Base-by-base conservation (phyloP, 768 basidiomycete species). In the Trametes cinnabarina region DNA sequence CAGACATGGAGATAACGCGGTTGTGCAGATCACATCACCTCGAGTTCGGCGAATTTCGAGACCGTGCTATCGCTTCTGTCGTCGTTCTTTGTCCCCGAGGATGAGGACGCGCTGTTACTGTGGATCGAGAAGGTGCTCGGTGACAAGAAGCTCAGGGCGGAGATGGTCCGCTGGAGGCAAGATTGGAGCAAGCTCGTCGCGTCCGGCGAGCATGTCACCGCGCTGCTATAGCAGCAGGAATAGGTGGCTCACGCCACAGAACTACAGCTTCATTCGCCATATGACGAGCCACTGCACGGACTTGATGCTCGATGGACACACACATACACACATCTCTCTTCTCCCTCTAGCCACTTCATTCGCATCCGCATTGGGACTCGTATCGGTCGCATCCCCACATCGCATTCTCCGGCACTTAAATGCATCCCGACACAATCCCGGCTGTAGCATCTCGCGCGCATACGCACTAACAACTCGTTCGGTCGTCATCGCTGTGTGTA, bases 31-130 rank as follows among this genome's bases (percentile, higher is more conserved):
- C 86, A 93, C 53, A 87, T 99, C 63, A 86, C 90, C 2, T 84
- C 91, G 1, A 76, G 77, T 35, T 72, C 85, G 6, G 94, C 94
- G 23, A 77, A 75, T 62, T 98, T 99, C 71, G 96, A 99, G 73
- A 95, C 90, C 3, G 86, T 98, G 19, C 76, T 98, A 15, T 94
- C 92, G 14, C 76, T 94, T 14, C 76, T 99, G 9, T 96, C 94
- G 0, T 96, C 94, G 8, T 96, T 94, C 74, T 98, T 97, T 68
- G 86, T 98, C 7, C 91, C 93, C 0, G 91, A 96, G 71, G 85
- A 92, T 65, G 96, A 98, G 60, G 84, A 98, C 65, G 74, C 77
- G 4, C 77, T 97, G 25, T 74, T 99, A 64, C 72, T 76, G 2
- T 99, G 95, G 95, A 84, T 98, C 47, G 82, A 79, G 57, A 80